These are phyloP conservation scores for Penicillium oxalicum DNA, from an alignment of 2,329 filamentous ascomycete species.

Conservation along the genomic window DNA sequence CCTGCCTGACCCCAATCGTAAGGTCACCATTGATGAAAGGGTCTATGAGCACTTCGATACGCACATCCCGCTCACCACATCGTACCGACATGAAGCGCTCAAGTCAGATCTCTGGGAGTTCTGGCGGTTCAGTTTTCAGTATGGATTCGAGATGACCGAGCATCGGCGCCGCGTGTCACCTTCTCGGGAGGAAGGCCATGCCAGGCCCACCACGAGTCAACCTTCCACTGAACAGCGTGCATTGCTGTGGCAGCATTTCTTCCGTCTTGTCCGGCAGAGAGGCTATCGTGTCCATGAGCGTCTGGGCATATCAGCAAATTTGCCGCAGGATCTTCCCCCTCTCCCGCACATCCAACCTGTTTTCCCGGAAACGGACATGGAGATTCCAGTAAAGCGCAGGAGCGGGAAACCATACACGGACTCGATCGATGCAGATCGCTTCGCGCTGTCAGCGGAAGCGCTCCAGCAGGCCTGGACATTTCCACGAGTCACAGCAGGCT, in stretches of 20 bases:
- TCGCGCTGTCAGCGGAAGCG: neutral
- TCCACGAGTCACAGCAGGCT: neutral
- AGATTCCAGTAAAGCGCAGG: neutral
- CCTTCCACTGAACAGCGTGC: too few species aligned
- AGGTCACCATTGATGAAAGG: slow-evolving; percentile 7
- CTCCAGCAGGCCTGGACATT: neutral
- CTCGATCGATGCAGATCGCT: neutral
- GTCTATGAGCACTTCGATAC: slow-evolving; percentile 4
- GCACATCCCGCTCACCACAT: neutral
- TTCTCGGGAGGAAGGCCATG: too few species aligned
- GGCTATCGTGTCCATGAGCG: too few species aligned
- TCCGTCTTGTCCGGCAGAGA: too few species aligned
- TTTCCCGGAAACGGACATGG: neutral
- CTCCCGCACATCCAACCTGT: too few species aligned
- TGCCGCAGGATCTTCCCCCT: too few species aligned
- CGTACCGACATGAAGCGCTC: neutral
- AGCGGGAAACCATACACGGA: neutral
- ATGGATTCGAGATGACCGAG: slow-evolving; percentile 6
- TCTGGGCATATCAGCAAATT: too few species aligned
- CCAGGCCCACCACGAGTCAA: too few species aligned
- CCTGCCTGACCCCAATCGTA: neutral
- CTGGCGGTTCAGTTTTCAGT: slow-evolving; percentile 15
- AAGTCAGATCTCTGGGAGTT: slow-evolving; percentile 6
- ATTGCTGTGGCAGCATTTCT: too few species aligned
- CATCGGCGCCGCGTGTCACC: neutral